A percentile compares a stretch with the other conserved stretches of the same genome.
Evolutionary conservation across 495 filamentous ascomycete species (phyloP).

Genomic region (Parathielavia hyrcaniae): DNA sequence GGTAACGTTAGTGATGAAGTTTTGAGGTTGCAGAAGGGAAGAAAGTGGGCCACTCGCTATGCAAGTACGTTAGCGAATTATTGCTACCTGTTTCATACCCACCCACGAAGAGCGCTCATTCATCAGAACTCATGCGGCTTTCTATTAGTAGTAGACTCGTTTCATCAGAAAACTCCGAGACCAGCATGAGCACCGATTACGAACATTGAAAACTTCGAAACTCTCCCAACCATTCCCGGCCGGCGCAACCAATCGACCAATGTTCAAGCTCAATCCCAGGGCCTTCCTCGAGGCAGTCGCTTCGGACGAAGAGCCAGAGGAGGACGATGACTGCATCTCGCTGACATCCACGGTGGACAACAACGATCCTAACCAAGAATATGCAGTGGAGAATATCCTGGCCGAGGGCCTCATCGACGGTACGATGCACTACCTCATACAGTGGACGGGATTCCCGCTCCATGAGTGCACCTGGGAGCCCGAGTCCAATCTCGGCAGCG

Average conservation of each 20-base stretch:
- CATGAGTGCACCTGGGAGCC: conserved; percentile 62
- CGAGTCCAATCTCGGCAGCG: conserved; percentile 44
- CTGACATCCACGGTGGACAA: conserved; percentile 51
- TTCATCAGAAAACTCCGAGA: no score
- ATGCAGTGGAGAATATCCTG: conserved; percentile 45
- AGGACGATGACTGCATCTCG: conserved; percentile 54
- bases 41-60: no score
- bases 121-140: no score
- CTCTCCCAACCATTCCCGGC: not conserved
- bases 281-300: conserved; percentile 4
- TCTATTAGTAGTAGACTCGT: no score
- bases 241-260: not conserved
- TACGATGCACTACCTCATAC: conserved; percentile 51
- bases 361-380: conserved; percentile 43
- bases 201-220: not conserved
- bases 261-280: conserved; percentile 15
- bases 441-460: conserved; percentile 59
- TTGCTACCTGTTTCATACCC: no score
- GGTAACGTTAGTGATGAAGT: no score
- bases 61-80: no score
- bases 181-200: not conserved
- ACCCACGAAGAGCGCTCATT: no score
- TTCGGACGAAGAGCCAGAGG: conserved; percentile 5
- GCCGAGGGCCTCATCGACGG: conserved; percentile 44
- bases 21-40: no score